Base-by-base conservation (phyloP, 345 rosid genomes). In the Eutrema heterophyllum region DNA sequence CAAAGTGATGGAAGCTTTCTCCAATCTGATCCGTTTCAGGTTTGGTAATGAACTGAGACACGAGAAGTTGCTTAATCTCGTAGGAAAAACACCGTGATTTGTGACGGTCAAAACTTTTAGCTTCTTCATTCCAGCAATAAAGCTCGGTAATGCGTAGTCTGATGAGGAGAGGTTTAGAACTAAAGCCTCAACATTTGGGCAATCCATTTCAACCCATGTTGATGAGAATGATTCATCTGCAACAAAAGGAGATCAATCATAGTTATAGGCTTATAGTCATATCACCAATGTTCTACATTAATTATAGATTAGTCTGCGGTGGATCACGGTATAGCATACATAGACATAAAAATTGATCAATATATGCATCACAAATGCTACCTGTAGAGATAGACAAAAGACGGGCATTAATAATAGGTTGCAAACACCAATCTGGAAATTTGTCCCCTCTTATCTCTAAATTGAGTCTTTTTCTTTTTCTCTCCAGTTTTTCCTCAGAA, bases 21-120 rank as follows among this genome's bases (percentile, higher is more conserved):
- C 89, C 41, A 87, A 12, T 64, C 92, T 83, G 51, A 88, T 79
- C 68, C 90, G 80, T 79, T 68, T 86, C 38, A 86, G 78, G 68
- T 69, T 71, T 59, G 83, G 63, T 40, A 83, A 39, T 38, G 83
- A 74, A 6, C 48, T 70, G 15, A 87, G 52, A 26, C 80, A 63
- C 5, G 18, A 66, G 21, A 84, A 81, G 4, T 85, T 84, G 16
- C 48, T 58, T 30, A 87, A n/a, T 64, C 71, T 80, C 0, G 86
- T 64, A 0, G 81, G 68, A 33, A 2, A 58, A 70, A 66, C 45
- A 64, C 90, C 78, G 8, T 67, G 41, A 52, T 83, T 83, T 41
- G 72, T 73, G 64, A 88, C 72, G 0, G 64, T 60, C 72, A 89
- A 9, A 50, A 79, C 87, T 81, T 80, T 85, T 15, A 87, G 55